These are phyloP conservation scores for Rhodotorula sp. DNA, from an alignment of 1,284 basidiomycete species.

Conservation along the genomic window DNA sequence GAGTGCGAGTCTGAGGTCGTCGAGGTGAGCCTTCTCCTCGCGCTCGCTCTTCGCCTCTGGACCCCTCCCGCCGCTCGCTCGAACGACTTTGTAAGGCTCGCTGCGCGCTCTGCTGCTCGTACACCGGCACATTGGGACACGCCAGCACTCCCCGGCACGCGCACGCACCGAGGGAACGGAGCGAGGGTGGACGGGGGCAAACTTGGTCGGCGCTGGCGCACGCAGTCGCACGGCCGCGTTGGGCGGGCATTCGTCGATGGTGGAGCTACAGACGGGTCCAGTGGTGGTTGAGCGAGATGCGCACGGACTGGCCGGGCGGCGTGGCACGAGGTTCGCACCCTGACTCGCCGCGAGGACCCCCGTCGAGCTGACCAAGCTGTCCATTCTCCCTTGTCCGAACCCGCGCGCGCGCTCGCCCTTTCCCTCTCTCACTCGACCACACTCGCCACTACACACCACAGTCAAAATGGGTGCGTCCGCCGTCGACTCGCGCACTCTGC, in stretches of 20 bases:
- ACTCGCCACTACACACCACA: background rate
- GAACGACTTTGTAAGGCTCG: conserved; percentile 1
- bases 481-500: background rate
- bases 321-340: background rate
- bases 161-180: background rate
- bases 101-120: background rate
- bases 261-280: no score
- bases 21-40: background rate
- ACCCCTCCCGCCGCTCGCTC: background rate
- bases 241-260: no score
- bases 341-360: no score
- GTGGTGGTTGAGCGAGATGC: no score
- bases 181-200: no score
- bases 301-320: no score
- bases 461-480: conserved; percentile 1
- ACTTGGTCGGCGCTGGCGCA: no score
- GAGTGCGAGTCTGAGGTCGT: background rate
- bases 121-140: background rate
- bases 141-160: no score
- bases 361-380: conserved; percentile 12
- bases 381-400: background rate
- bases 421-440: background rate
- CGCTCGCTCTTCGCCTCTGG: background rate
- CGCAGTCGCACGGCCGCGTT: no score
- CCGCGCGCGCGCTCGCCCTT: background rate